A percentile compares a stretch with the other conserved stretches of the same genome.
Conservation (phyloP, 441 rosid species). For the Daphne laureola region DNA sequence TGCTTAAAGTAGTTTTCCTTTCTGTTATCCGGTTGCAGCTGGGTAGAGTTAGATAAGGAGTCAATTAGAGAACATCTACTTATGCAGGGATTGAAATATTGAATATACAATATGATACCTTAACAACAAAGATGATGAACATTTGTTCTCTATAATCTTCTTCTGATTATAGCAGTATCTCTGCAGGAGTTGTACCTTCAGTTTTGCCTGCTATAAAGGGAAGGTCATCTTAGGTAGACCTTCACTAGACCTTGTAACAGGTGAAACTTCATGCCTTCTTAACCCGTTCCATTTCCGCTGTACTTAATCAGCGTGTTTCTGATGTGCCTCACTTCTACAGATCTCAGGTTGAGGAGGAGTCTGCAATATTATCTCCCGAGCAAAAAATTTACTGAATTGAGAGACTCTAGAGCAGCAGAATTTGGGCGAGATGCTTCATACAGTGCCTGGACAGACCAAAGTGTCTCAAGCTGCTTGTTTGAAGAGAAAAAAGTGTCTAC, state of each 20-base stretch:
- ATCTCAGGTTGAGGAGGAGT: constrained; percentile 14
- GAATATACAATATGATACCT: no score
- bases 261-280: constrained; percentile 5
- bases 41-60: no score
- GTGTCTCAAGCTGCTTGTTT: no score
- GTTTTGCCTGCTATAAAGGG: constrained; percentile 9
- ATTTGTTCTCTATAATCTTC: not conserved
- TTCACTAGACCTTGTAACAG: constrained; percentile 13
- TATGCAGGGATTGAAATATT: no score
- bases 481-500: no score
- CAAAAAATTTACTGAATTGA: constrained; percentile 5
- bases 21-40: no score
- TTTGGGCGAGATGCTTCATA: not conserved
- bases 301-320: not conserved
- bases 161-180: constrained; percentile 6
- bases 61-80: no score
- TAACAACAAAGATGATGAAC: no score
- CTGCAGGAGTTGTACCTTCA: constrained; percentile 20
- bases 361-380: constrained; percentile 1
- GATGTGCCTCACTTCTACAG: constrained; percentile 15
- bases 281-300: not conserved
- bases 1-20: no score
- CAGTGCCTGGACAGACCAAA: no score
- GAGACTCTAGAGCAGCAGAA: constrained; percentile 5
- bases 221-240: constrained; percentile 12